Evolutionary conservation across 345 rosid species (phyloP), one percentile per base, ranked within the genome.

Genomic region (Mallotus nudiflorus): DNA sequence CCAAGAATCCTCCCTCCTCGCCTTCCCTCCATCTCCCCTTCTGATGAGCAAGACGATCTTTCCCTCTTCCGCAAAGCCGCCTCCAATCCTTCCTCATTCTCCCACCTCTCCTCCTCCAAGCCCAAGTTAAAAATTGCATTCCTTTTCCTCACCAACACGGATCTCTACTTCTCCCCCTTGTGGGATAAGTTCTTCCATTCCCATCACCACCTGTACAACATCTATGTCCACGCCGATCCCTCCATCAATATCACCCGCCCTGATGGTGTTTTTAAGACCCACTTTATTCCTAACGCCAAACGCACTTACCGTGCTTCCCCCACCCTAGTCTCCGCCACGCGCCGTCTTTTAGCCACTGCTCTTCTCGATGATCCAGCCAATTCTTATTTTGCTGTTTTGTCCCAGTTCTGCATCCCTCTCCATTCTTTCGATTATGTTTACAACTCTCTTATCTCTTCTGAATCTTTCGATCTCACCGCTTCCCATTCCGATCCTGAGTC

Each of bases 221-320:
- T 95, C 68, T 95, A 90, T 60, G 83, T 92, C 73, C 99, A 95
- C 82, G 97, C 94, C 20, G 97, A 92, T 72, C 99, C 98, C 4
- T 73, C 79, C 16, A 82, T 64, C 3, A 94, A 91, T 66, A 61
- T 89, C 65, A 82, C 96, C 2, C 70, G 48, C 35, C 89, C 89
- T 25, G 31, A 25, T 0, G 83, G 85, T 31, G 85, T 88, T 13
- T 86, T 91, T 46, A 20, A 45, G 6, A 73, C 80, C 53, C 79
- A 79, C 0, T 86, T 89, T 82, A 92, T 92, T 50, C 18, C 74
- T 0, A 70, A 75, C 37, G 89, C 96, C 14, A 92, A 89, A 62
- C 90, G 82, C 28, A 95, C 99, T 29, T 82, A 75, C 70, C 88
- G 98, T 4, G 97, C 90, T 9, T 95, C 99, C 22, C 89, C 99